Conservation (phyloP, 2,329 filamentous ascomycete species). For the Botrytis deweyae region DNA sequence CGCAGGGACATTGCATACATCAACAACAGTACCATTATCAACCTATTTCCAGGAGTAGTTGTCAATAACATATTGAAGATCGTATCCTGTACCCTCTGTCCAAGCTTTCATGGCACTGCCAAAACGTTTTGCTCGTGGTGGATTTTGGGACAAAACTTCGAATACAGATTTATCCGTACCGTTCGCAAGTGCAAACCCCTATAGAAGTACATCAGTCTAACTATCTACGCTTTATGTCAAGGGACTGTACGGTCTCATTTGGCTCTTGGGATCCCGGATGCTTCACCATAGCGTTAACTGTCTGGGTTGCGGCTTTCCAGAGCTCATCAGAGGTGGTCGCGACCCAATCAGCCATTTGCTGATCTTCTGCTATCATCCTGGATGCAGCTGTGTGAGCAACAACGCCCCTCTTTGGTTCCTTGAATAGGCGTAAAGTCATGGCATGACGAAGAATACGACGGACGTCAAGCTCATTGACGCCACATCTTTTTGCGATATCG, state of each 20-base stretch:
- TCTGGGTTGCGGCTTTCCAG: background rate
- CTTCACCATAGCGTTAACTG: constrained; percentile 22
- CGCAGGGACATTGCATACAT: constrained; percentile 7
- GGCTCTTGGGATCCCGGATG: constrained; percentile 20
- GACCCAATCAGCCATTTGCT: constrained; percentile 20
- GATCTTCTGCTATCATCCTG: constrained; percentile 27
- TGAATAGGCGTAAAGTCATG: constrained; percentile 32
- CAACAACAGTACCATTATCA: constrained; percentile 22
- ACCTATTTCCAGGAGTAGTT: constrained; percentile 25
- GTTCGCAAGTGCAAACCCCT: constrained; percentile 25
- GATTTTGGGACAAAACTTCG: constrained; percentile 12
- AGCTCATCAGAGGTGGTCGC: background rate
- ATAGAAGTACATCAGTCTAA: background rate
- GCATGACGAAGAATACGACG: constrained; percentile 30
- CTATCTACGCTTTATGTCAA: background rate
- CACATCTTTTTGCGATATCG: constrained; percentile 28
- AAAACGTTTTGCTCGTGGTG: constrained; percentile 19
- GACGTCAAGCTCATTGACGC: constrained; percentile 24
- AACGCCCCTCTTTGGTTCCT: constrained; percentile 26
- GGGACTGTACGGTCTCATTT: constrained; percentile 7
- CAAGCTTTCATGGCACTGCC: constrained; percentile 23
- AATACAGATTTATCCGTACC: constrained; percentile 10
- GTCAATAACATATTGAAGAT: constrained; percentile 12
- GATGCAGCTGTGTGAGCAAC: constrained; percentile 32
- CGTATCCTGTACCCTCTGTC: constrained; percentile 12